Evolutionary conservation across 148 eudicot species (phyloP), one percentile per base, ranked within the genome.

Genomic region (Arbutus unedo): DNA sequence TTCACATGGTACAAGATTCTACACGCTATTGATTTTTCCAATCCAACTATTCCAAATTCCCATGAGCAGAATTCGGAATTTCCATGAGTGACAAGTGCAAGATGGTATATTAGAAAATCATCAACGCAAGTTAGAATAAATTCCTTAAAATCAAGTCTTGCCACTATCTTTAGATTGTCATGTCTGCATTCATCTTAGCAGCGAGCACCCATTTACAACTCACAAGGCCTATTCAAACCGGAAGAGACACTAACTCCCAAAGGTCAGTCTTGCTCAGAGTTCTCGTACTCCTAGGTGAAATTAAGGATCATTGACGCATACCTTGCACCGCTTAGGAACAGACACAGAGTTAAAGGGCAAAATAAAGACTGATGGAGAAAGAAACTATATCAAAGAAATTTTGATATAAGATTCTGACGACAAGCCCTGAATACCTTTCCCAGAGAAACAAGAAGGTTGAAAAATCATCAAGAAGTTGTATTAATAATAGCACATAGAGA

Each of bases 231-330:
- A 2, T 3, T 2, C 21, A 38, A 70, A 8, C 48, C 15, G 21
- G 74, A 41, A 70, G n/a, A 70, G 74, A 70, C 41, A 70, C 49
- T 41, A 70, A 70, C 48, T 70, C 5, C 74, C 47, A 70, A 43
- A 43, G 5, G 19, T 6, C 49, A 70, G 41, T 70, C n/a, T 70
- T 70, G 48, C 48, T 67, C 72, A 38, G 25, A 67, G 43, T 67
- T 67, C 7, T 9, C 15, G 31, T 67, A 16, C 31, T 1, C 31
- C 5, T 41, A 38, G 6, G 8, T 43, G 47, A 8, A 38, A 41
- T 70, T 70, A 38, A 70, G 74, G 49, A 41, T 70, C 47, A 4
- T 6, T 70, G 49, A 16, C 48, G 15, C n/a, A 5, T 15, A 14
- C 15, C 74, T 70, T 70, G 9, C 10, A 70, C 18, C n/a, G 0